Base-by-base conservation (phyloP, 2,329 filamentous ascomycete genomes). In the Thelonectria blattea region DNA sequence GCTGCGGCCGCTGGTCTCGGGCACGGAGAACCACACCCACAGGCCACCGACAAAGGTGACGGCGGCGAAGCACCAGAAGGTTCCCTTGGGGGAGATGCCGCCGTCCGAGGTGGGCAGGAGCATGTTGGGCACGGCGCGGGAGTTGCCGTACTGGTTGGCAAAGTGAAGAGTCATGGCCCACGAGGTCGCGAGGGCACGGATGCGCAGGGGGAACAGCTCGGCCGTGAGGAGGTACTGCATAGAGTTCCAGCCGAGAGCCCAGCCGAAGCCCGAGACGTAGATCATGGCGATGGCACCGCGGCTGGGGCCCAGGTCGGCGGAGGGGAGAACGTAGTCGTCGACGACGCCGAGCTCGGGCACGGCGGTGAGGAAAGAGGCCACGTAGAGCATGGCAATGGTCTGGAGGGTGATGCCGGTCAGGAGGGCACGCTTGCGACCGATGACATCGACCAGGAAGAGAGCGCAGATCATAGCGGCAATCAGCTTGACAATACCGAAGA, bases 211-310 rank as follows among this genome's bases (percentile, higher is more conserved):
- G 78, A 91, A 93, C 62, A 93, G 82, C 72, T 93, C 91, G 1
- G 89, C 88, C 14, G 90, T 92, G 57, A 93, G 83, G 4, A 93
- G 82, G 72, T 93, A 93, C 75, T 92, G 90, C 81, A 91, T 90
- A 1, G 82, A 85, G 77, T 92, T 92, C 89, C 87, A 93, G 37
- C 85, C 88, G 3, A 90, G 77, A 2, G 88, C 88, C 88, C 88
- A 91, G 1, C 88, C 89, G 58, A 86, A 81, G 2, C 88, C 89
- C 0, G 84, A 88, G 18, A 91, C 53, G 72, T 89, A 92, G 65
- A 92, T 91, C 86, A 91, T 89, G 49, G 86, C 88, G 60, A 91
- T 86, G 12, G 90, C 91, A 3, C 85, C 88, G 22, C 83, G 86
- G 54, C 88, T 89, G 4, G 87, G 84, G 1, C 78, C 80, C 65